phyloP scores from a whole-genome alignment of 225 moss, liverwort and hornwort species.

The Rhytidiadelphus loreus region DNA sequence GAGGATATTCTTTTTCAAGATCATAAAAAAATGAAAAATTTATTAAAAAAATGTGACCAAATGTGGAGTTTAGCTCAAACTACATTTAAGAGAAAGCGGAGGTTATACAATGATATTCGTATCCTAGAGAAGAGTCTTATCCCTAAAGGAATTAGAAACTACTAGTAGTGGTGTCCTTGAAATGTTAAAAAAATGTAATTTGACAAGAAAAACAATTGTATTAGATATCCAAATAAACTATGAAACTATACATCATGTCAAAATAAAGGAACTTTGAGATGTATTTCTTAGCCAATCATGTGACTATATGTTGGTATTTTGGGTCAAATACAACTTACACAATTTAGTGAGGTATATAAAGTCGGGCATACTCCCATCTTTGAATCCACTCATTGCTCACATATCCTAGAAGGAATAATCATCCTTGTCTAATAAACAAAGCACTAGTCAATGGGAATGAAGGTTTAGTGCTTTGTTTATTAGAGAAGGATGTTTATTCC shows the following conservation, averaged over 20 bases:
- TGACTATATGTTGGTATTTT: background rate
- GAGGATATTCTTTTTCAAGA: no score
- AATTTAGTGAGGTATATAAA: no score
- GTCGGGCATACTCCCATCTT: background rate
- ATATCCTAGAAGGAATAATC: background rate
- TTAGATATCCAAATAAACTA: accelerated
- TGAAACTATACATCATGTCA: background rate
- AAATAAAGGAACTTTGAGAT: background rate
- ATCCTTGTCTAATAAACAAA: background rate
- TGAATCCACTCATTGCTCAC: no score
- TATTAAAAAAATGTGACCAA: background rate
- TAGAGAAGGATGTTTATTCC: no score
- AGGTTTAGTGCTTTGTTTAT: no score
- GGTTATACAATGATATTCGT: background rate
- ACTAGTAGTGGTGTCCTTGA: background rate
- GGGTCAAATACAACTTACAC: background rate
- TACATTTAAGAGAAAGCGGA: no score
- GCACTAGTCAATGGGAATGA: background rate
- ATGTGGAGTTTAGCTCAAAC: background rate
- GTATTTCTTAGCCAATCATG: background rate
- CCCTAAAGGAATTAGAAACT: background rate
- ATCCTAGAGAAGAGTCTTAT: background rate
- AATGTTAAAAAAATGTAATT: background rate
- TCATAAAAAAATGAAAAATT: background rate
- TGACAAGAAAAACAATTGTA: background rate